These are phyloP conservation scores for Capsicum chinense DNA, from an alignment of 257 asterid species.

Conservation along the genomic window DNA sequence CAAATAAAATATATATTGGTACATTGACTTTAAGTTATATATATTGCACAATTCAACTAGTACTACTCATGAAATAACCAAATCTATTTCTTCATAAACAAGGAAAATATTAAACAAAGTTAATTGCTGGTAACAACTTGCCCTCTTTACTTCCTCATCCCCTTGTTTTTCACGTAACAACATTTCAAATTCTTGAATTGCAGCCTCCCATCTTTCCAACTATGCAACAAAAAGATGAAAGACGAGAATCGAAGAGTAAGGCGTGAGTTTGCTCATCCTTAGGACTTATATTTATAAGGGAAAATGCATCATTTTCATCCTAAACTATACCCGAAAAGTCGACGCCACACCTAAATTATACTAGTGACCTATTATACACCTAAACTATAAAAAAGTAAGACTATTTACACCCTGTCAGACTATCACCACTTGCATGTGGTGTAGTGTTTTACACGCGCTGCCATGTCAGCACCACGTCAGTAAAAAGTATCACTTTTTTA, in stretches of 20 bases:
- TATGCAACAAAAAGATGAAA: conserved; percentile 26
- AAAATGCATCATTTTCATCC: neutral
- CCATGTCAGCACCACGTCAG: too few relatives aligned
- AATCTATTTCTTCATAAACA: neutral
- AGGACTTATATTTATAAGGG: neutral
- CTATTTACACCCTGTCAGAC: too few relatives aligned
- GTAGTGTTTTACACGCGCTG: too few relatives aligned
- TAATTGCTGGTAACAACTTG: conserved; percentile 34
- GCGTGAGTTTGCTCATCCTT: too few relatives aligned
- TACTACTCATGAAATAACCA: neutral
- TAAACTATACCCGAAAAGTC: too few relatives aligned
- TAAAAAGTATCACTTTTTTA: too few relatives aligned
- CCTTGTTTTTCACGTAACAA: conserved; percentile 58
- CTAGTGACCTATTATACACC: too few relatives aligned
- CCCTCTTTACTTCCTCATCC: conserved; percentile 49
- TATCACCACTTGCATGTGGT: too few relatives aligned
- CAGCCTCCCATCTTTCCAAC: conserved; percentile 75
- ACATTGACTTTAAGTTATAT: neutral
- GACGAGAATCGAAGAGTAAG: neutral
- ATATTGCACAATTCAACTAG: neutral
- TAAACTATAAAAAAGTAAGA: too few relatives aligned
- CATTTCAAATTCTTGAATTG: conserved; percentile 58
- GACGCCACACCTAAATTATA: too few relatives aligned
- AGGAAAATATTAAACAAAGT: neutral
- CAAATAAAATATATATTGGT: too few relatives aligned